phyloP scores from a whole-genome alignment of 805 yeast genomes.

The Teunomyces barrocoloradensis region DNA sequence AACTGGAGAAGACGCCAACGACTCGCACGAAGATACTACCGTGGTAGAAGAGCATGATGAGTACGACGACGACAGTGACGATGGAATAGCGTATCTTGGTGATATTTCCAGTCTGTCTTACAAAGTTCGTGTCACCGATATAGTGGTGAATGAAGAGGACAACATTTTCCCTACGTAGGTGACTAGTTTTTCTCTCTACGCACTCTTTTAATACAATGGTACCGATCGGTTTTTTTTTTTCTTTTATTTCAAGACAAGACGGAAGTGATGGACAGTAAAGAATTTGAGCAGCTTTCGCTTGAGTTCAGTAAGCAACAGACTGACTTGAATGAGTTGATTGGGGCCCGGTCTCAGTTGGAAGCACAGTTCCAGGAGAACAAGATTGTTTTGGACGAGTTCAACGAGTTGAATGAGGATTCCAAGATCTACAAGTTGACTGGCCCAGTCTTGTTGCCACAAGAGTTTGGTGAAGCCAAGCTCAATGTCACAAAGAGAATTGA shows the following conservation, averaged over 20 bases:
- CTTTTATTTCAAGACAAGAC: not conserved
- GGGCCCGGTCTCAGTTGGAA: conserved; percentile 82
- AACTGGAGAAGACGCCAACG: not conserved
- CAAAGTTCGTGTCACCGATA: conserved; percentile 43
- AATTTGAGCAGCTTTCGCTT: conserved; percentile 44
- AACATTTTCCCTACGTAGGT: conserved; percentile 23
- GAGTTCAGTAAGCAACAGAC: conserved; percentile 47
- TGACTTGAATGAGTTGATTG: conserved; percentile 51
- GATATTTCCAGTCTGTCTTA: conserved; percentile 24
- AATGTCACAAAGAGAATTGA: conserved; percentile 89
- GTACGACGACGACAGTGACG: not conserved
- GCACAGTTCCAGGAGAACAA: conserved; percentile 93
- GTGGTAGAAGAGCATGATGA: conserved; percentile 18
- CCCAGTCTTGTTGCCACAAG: conserved; percentile 89
- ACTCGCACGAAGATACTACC: conserved; percentile 1
- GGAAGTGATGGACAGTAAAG: conserved; percentile 13
- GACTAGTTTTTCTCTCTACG: conserved; percentile 1
- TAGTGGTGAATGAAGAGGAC: conserved; percentile 35
- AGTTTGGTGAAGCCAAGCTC: conserved; percentile 70
- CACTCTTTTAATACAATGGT: not conserved
- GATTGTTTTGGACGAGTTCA: conserved; percentile 83
- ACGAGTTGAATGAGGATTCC: conserved; percentile 57
- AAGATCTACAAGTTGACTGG: conserved; percentile 89
- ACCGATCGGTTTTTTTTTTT: not conserved
- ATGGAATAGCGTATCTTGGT: conserved; percentile 20